A percentile compares a stretch with the other conserved stretches of the same genome.
These are phyloP conservation scores for Debaryomyces coudertii DNA, from an alignment of 1,139 yeast species.

Conservation along the genomic window DNA sequence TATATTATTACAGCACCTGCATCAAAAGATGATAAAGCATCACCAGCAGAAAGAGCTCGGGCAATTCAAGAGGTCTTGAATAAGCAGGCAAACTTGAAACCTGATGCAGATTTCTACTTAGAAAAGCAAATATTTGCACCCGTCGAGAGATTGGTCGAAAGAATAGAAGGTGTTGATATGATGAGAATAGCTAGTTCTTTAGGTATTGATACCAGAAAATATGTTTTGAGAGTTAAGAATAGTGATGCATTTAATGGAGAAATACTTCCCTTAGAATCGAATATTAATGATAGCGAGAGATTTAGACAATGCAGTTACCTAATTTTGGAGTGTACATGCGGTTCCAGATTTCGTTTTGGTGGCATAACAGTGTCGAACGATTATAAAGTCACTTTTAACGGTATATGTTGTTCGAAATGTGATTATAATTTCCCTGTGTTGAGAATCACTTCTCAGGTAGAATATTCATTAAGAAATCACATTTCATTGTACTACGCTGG, in stretches of 20 bases:
- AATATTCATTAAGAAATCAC: slow-evolving; percentile 65
- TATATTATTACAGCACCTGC: slow-evolving; percentile 66
- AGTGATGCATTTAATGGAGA: slow-evolving; percentile 45
- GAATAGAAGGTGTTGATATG: slow-evolving; percentile 85
- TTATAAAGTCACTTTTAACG: slow-evolving; percentile 64
- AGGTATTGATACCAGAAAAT: slow-evolving; percentile 75
- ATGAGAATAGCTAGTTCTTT: slow-evolving; percentile 74
- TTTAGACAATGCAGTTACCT: slow-evolving; percentile 67
- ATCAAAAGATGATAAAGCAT: slow-evolving; percentile 38
- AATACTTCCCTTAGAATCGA: slow-evolving; percentile 78
- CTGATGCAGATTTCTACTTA: slow-evolving; percentile 79
- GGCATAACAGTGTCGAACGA: slow-evolving; percentile 70
- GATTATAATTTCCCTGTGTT: slow-evolving; percentile 52
- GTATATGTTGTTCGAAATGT: slow-evolving; percentile 73
- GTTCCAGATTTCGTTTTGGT: slow-evolving; percentile 62
- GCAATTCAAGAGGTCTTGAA: slow-evolving; percentile 71
- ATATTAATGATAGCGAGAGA: slow-evolving; percentile 79
- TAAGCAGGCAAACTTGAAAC: slow-evolving; percentile 53
- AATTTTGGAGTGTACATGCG: slow-evolving; percentile 66
- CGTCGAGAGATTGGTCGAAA: slow-evolving; percentile 81
- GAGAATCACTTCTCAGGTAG: slow-evolving; percentile 71
- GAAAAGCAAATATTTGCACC: slow-evolving; percentile 92
- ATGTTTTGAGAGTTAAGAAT: slow-evolving; percentile 51
- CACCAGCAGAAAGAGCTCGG: slow-evolving; percentile 76
- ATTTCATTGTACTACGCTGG: slow-evolving; percentile 82